These are phyloP conservation scores for Collybia sp. DNA, from an alignment of 768 basidiomycete genomes.

Conservation along the genomic window DNA sequence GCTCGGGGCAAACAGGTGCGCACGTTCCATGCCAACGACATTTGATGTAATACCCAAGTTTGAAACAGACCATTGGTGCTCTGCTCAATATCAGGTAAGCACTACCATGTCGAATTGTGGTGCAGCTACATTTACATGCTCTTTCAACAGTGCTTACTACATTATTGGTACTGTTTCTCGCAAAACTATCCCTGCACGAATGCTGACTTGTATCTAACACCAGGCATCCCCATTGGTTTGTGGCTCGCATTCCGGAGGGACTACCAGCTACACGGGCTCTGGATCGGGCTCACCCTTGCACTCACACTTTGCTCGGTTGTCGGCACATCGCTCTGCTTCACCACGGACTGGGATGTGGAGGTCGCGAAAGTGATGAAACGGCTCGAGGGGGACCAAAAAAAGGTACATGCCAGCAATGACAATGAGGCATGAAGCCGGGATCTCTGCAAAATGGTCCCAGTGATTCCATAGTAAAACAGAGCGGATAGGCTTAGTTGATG, in stretches of 20 bases:
- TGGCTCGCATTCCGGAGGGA: slow-evolving; percentile 64
- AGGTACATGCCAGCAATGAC: slow-evolving; percentile 8
- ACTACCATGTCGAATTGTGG: neutral
- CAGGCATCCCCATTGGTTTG: slow-evolving; percentile 77
- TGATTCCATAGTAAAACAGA: too few relatives aligned
- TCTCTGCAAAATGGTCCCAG: too few relatives aligned
- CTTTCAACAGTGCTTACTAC: slow-evolving; percentile 60
- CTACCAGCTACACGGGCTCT: slow-evolving; percentile 68
- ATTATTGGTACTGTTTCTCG: slow-evolving; percentile 43
- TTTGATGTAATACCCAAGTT: too few relatives aligned
- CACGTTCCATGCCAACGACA: neutral
- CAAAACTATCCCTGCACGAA: neutral
- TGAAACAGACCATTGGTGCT: slow-evolving; percentile 59
- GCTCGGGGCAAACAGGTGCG: slow-evolving; percentile 72
- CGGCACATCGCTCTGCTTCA: slow-evolving; percentile 49
- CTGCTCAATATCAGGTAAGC: slow-evolving; percentile 68
- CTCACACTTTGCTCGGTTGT: slow-evolving; percentile 52
- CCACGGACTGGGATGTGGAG: slow-evolving; percentile 67
- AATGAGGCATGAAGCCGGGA: neutral
- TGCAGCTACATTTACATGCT: neutral
- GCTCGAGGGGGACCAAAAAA: slow-evolving; percentile 40
- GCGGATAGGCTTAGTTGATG: too few relatives aligned
- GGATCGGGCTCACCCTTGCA: slow-evolving; percentile 76
- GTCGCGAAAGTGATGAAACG: slow-evolving; percentile 56
- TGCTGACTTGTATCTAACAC: neutral